phyloP scores from a whole-genome alignment of 164 flowering plant genomes.

The Aristolochia contorta region DNA sequence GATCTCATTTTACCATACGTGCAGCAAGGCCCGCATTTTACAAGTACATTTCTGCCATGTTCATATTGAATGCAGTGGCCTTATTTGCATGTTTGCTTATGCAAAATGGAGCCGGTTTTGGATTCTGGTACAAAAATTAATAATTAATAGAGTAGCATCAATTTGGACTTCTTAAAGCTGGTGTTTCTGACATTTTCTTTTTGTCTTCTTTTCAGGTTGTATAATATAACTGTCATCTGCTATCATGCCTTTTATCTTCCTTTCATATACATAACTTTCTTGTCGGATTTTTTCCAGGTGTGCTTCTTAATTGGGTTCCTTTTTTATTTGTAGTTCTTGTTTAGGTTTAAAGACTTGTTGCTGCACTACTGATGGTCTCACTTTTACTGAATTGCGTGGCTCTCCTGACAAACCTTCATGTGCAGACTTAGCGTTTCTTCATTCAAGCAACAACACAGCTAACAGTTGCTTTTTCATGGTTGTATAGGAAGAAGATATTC shows the following conservation, averaged over 20 bases:
- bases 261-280: constrained; percentile 58
- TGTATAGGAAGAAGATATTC: constrained; percentile 67
- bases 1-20: constrained; percentile 3
- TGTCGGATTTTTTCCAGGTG: constrained; percentile 95
- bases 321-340: constrained; percentile 6
- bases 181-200: not conserved
- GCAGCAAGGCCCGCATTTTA: constrained; percentile 83
- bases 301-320: constrained; percentile 1
- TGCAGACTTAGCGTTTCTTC: too few species aligned
- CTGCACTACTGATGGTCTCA: too few species aligned
- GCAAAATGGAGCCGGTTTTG: constrained; percentile 49
- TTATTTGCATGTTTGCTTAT: constrained; percentile 44
- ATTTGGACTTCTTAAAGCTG: not conserved
- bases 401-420: too few species aligned
- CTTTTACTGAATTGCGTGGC: too few species aligned
- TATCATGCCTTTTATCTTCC: constrained; percentile 85
- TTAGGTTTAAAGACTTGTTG: too few species aligned
- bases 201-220: constrained; percentile 45
- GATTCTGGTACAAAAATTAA: constrained; percentile 41
- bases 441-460: too few species aligned
- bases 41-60: constrained; percentile 58
- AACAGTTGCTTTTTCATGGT: too few species aligned
- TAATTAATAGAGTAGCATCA: too few species aligned
- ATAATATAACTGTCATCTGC: constrained; percentile 39
- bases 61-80: constrained; percentile 37